Percentiles rank a stretch among this genome's conserved stretches.
phyloP scores from a whole-genome alignment of 768 basidiomycete species.

The Xerocomellus dryophilus region DNA sequence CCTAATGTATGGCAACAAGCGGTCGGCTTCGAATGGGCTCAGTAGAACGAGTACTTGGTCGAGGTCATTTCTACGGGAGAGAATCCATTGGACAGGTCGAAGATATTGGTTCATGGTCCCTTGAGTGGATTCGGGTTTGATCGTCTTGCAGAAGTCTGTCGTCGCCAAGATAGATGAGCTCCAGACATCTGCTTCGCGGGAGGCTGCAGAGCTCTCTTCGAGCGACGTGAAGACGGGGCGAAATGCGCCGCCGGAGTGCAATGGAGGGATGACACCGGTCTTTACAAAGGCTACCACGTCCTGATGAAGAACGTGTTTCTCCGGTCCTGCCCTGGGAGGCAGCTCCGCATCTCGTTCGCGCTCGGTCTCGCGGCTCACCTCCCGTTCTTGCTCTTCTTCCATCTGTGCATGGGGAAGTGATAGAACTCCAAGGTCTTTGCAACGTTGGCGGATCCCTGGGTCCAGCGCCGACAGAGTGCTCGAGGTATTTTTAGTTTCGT shows the following conservation, averaged over 20 bases:
- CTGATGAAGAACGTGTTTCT: constrained; percentile 14
- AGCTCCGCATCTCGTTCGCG: constrained; percentile 37
- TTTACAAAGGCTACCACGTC: constrained; percentile 22
- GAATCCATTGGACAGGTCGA: constrained; percentile 5
- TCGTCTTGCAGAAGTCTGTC: constrained; percentile 7
- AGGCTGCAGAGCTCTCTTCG: not conserved
- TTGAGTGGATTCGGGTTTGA: not conserved
- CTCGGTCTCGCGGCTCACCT: constrained; percentile 42
- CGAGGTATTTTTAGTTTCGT: not conserved
- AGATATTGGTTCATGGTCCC: constrained; percentile 11
- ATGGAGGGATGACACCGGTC: constrained; percentile 22
- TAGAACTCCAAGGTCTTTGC: constrained; percentile 8
- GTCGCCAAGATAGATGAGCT: constrained; percentile 9
- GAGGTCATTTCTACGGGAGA: not conserved
- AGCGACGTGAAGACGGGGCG: constrained; percentile 12
- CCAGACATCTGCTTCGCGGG: constrained; percentile 21
- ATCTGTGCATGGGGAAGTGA: constrained; percentile 15
- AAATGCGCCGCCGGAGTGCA: constrained; percentile 17
- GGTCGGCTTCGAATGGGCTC: constrained; percentile 35
- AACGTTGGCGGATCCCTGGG: constrained; percentile 5
- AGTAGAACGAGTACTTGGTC: not conserved
- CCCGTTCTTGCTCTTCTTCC: constrained; percentile 46
- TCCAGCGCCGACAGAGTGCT: not conserved
- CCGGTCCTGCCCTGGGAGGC: constrained; percentile 27
- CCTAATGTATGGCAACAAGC: constrained; percentile 36